Base-by-base conservation (phyloP, 331 rosid species). In the Acacia concinna region DNA sequence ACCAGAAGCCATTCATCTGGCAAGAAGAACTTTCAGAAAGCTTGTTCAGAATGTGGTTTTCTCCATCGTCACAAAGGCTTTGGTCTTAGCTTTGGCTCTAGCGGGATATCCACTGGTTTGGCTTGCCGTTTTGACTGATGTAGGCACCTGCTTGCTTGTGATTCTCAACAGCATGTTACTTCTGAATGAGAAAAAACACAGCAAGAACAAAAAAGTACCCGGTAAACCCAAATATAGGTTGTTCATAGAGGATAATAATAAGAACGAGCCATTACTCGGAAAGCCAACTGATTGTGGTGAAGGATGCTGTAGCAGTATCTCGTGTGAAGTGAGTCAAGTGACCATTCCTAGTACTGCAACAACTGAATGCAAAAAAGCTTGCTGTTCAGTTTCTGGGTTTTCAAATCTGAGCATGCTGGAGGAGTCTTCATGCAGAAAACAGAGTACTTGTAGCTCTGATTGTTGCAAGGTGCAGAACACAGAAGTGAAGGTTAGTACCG, bases 111-210 rank as follows among this genome's bases (percentile, higher is more conserved):
- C 98, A 1, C 84, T 94, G 2, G 88, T 94, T 34, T 92, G 97
- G 97, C 97, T 94, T 3, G 98, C 98, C 59, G 98, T 94, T 59
- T 86, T 91, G 31, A 88, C 97, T 5, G 98, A 94, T 81, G 95
- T 89, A 23, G 98, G 97, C 38, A 92, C 95, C 4, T 92, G 97
- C 79, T 40, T 94, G 27, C 81, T 92, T 38, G 98, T 94, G 70
- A 94, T 92, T 38, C 79, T 94, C 37, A 92, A 92, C 75, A 92
- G 97, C 87, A 94, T 94, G 98, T 76, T 92, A 20, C 83, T 94
- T 74, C 81, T 94, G 70, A 78, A 56, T 31, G 31, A 37, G 77
- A 88, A 83, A 31, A 78, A 69, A 1, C 32, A 80, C 2, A 84
- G 79, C 1, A 85, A 69, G 73, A 79, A 81, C 27, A 71, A 51